Evolutionary conservation across 257 asterid species (phyloP).

Genomic region (Solanum peruvianum): DNA sequence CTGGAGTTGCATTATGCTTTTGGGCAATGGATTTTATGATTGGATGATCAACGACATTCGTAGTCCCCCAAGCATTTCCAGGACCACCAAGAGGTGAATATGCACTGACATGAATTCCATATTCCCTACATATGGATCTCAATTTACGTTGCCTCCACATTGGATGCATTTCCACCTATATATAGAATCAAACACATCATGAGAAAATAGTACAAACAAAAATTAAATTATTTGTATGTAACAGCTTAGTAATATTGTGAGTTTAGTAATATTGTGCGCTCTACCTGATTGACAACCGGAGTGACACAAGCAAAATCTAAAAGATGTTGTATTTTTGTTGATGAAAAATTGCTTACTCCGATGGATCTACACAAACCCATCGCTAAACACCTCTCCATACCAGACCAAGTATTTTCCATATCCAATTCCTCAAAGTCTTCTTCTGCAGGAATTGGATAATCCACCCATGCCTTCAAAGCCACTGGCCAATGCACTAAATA

Average conservation of each 20-base stretch:
- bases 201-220: neutral
- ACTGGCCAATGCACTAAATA: conserved; percentile 93
- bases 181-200: neutral
- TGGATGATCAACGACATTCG: conserved; percentile 49
- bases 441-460: conserved; percentile 39
- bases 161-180: conserved; percentile 88
- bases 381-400: conserved; percentile 71
- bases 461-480: conserved; percentile 50
- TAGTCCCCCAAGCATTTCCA: conserved; percentile 79
- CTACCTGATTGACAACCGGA: conserved; percentile 73
- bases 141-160: conserved; percentile 81
- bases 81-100: conserved; percentile 81
- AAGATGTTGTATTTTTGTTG: conserved; percentile 33
- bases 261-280: too few relatives aligned
- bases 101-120: conserved; percentile 62
- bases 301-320: conserved; percentile 33
- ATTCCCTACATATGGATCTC: conserved; percentile 34
- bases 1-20: conserved; percentile 59
- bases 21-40: conserved; percentile 44
- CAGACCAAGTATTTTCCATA: conserved; percentile 51
- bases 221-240: too few relatives aligned
- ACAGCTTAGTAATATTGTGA: too few relatives aligned
- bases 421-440: conserved; percentile 53
- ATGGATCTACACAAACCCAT: conserved; percentile 61
- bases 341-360: conserved; percentile 80